Base-by-base conservation (phyloP, 129 eudicot species). In the Calendula officinalis region DNA sequence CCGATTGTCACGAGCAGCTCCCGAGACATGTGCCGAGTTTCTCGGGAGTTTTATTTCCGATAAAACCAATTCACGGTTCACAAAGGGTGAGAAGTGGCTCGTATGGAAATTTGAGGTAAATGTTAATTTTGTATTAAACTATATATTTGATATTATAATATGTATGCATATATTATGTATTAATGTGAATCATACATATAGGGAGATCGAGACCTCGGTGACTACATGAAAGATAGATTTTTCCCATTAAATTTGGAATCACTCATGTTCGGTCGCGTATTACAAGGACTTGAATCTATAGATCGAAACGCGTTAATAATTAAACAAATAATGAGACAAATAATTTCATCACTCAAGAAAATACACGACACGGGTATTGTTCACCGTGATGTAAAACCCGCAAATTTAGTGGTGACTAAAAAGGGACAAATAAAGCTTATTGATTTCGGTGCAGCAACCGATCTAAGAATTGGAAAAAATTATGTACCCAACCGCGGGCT, bases 91-190 rank as follows among this genome's bases (percentile, higher is more conserved):
- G 82, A 92, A 92, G 68, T 92, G 98, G 91, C 98, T 92, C 35
- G 96, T 92, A 47, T 92, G 98, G 98, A 92, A 92, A 77, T 92
- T 85, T 46, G 98, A 92, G 96, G 98, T 92, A 81, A 71, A 62
- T 47, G 5, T 7, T 27, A n/a, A 7, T 22, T 70, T 40, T 34
- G 48, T 9, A 48, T 54, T 36, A 38, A 49, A 35, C 42, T 54
- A 32, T 14, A 52, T 48, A 15, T 59, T 57, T 42, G 4, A 49
- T 57, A 38, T 54, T 47, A 14, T 56, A 12, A 48, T 38, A 15
- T 45, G 50, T 57, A 58, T 69, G 3, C 37, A 47, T 59, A 47
- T 59, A 36, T 37, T 16, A 49, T 30, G 42, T 9, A 14, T 42
- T 73, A 43, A 64, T 46, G 10, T 8, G 60, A 65, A 56, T 74